These are phyloP conservation scores for Aphanocladium album DNA, from an alignment of 2,329 filamentous ascomycete genomes.

Conservation along the genomic window DNA sequence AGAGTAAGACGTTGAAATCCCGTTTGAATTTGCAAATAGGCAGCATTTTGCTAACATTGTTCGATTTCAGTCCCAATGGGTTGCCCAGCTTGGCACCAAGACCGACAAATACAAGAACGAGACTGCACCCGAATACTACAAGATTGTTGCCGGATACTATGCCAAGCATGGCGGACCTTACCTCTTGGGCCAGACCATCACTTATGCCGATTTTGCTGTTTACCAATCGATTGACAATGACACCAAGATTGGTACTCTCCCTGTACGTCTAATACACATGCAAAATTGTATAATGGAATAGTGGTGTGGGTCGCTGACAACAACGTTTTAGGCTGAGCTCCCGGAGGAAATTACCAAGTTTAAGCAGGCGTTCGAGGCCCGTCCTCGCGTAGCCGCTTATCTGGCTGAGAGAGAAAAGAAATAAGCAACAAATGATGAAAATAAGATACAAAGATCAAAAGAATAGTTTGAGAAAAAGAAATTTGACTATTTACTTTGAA, in stretches of 20 bases:
- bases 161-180: constrained; percentile 27
- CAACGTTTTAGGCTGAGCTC: not conserved
- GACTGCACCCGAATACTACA: constrained; percentile 26
- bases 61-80: constrained; percentile 19
- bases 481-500: not conserved
- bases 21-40: not conserved
- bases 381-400: not conserved
- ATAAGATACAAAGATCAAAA: not conserved
- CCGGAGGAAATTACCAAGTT: not conserved
- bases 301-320: not conserved
- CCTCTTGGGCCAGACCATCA: constrained; percentile 30
- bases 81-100: constrained; percentile 21
- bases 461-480: not conserved
- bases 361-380: not conserved
- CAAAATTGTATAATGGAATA: too few species aligned
- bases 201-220: constrained; percentile 34
- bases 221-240: constrained; percentile 36
- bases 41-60: not conserved
- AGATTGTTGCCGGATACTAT: constrained; percentile 26
- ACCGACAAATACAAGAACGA: constrained; percentile 28
- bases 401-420: not conserved
- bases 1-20: constrained; percentile 25
- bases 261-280: constrained; percentile 32
- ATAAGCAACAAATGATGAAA: not conserved
- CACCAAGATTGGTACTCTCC: constrained; percentile 25